A percentile compares a stretch with the other conserved stretches of the same genome.
Evolutionary conservation across 1,284 basidiomycete species (phyloP).

Genomic region (Melampsora americana): DNA sequence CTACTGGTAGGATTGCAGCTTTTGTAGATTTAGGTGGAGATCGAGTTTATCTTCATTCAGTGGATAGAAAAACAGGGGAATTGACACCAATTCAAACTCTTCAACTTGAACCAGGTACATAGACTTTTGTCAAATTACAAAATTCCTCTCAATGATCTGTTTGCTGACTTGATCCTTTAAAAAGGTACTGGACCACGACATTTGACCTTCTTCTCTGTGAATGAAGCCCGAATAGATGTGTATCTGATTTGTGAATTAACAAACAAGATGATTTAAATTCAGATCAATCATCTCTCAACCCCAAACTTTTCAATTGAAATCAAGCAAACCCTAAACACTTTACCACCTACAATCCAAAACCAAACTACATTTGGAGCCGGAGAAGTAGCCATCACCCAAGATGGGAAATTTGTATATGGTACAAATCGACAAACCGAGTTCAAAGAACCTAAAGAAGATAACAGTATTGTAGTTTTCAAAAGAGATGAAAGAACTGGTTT

Average conservation of each 20-base stretch:
- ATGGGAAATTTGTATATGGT: slow-evolving; percentile 28
- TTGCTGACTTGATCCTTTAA: background rate
- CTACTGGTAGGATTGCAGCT: slow-evolving; percentile 7
- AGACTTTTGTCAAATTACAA: too few relatives aligned
- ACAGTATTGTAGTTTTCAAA: slow-evolving; percentile 23
- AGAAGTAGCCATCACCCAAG: slow-evolving; percentile 7
- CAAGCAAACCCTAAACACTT: background rate
- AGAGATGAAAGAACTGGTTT: slow-evolving; percentile 16
- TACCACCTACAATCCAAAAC: background rate
- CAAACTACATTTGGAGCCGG: slow-evolving; percentile 10
- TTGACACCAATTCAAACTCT: slow-evolving; percentile 6
- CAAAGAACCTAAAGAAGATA: slow-evolving; percentile 15
- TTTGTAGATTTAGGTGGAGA: slow-evolving; percentile 31
- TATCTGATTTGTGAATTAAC: slow-evolving; percentile 29
- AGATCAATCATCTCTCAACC: background rate
- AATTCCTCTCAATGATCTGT: background rate
- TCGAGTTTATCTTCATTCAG: slow-evolving; percentile 27
- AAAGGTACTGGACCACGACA: slow-evolving; percentile 34
- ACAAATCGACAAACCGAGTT: slow-evolving; percentile 31
- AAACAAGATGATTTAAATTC: slow-evolving; percentile 28
- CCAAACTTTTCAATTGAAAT: background rate
- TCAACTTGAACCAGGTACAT: slow-evolving; percentile 17
- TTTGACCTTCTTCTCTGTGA: background rate
- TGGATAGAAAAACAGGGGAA: background rate
- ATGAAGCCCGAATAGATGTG: background rate